Evolutionary conservation across 1,284 basidiomycete species (phyloP).

Genomic region (Jaminaea rosea): DNA sequence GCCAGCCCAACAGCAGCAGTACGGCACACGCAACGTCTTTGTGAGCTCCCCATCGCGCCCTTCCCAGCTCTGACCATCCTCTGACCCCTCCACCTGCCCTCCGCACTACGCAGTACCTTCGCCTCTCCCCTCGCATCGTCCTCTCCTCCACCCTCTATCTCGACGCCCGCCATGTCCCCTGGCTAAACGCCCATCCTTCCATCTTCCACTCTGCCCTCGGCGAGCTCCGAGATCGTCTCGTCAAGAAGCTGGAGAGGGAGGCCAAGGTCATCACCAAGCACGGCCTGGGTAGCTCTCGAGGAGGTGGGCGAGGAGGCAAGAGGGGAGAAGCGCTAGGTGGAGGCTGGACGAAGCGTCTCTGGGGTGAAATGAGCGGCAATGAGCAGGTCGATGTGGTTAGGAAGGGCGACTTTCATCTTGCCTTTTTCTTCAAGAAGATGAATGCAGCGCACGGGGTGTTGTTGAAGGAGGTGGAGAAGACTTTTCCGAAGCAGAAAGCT

Average conservation of each 20-base stretch:
- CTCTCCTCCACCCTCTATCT: slow-evolving; percentile 48
- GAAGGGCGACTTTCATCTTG: slow-evolving; percentile 42
- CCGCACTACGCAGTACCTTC: slow-evolving; percentile 47
- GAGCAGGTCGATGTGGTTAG: slow-evolving; percentile 47
- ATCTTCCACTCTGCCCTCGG: slow-evolving; percentile 30
- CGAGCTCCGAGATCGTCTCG: slow-evolving; percentile 40
- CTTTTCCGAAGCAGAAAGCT: no score
- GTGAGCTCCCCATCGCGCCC: not conserved
- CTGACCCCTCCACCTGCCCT: not conserved
- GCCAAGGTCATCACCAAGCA: slow-evolving; percentile 22
- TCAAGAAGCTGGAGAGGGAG: slow-evolving; percentile 42
- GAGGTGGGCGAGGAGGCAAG: slow-evolving; percentile 14
- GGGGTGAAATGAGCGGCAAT: slow-evolving; percentile 24
- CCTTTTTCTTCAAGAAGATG: slow-evolving; percentile 47
- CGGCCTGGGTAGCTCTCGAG: no score
- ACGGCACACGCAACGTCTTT: not conserved
- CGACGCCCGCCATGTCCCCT: slow-evolving; percentile 46
- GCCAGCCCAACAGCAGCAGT: no score
- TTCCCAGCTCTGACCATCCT: not conserved
- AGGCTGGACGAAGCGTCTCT: not conserved
- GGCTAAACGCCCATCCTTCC: slow-evolving; percentile 44
- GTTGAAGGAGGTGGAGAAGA: slow-evolving; percentile 54
- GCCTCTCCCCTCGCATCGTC: slow-evolving; percentile 44
- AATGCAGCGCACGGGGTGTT: slow-evolving; percentile 47
- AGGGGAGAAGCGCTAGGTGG: not conserved